Evolutionary conservation across 495 filamentous ascomycete genomes (phyloP).

Genomic region (Trichocladium antarcticum): DNA sequence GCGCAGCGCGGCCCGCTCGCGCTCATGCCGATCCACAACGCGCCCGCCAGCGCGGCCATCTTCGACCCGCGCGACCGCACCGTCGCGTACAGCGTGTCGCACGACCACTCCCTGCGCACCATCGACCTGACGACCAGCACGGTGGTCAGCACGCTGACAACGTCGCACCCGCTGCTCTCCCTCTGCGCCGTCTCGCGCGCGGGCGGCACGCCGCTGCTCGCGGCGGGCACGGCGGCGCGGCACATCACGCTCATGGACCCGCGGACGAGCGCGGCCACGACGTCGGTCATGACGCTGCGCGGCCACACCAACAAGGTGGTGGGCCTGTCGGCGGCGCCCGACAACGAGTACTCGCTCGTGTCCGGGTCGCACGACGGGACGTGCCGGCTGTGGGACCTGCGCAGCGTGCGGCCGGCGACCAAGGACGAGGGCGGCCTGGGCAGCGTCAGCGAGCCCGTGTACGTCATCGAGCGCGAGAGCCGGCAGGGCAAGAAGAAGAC

Average conservation of each 20-base stretch:
- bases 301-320: constrained; percentile 82
- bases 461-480: constrained; percentile 67
- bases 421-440: constrained; percentile 45
- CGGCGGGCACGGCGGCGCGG: constrained; percentile 73
- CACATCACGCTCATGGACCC: constrained; percentile 88
- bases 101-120: constrained; percentile 81
- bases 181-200: constrained; percentile 53
- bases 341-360: constrained; percentile 67
- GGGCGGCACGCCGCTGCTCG: constrained; percentile 52
- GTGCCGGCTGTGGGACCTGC: constrained; percentile 83
- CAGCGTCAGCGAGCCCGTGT: constrained; percentile 66
- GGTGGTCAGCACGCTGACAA: constrained; percentile 67
- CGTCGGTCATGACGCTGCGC: constrained; percentile 74
- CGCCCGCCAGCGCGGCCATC: constrained; percentile 58
- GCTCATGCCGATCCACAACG: constrained; percentile 58
- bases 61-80: constrained; percentile 79
- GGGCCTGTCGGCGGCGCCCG: constrained; percentile 55
- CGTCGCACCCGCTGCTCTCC: constrained; percentile 68
- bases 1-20: constrained; percentile 71
- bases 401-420: constrained; percentile 56
- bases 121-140: constrained; percentile 75
- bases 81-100: constrained; percentile 77
- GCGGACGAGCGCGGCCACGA: constrained; percentile 56
- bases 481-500: constrained; percentile 49
- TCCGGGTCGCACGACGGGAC: constrained; percentile 83